phyloP scores from a whole-genome alignment of 257 asterid genomes.

The Vinca minor region DNA sequence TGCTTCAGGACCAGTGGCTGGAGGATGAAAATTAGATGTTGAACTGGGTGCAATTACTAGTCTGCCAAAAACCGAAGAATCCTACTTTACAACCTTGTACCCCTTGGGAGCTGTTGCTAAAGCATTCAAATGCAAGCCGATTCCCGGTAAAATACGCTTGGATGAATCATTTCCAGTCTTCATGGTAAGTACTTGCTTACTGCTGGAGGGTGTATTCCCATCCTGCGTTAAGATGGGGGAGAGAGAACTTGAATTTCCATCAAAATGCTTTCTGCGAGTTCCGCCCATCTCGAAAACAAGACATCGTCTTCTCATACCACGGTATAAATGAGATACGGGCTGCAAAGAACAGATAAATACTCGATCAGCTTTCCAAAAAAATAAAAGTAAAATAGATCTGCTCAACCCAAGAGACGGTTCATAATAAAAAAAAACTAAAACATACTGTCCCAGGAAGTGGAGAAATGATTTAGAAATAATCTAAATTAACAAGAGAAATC shows the following conservation, averaged over 20 bases:
- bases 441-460: too few relatives aligned
- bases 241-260: slow-evolving; percentile 34
- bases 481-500: too few relatives aligned
- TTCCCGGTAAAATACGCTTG: slow-evolving; percentile 55
- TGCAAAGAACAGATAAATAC: slow-evolving; percentile 24
- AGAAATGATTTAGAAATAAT: too few relatives aligned
- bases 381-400: neutral
- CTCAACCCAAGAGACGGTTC: neutral
- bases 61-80: slow-evolving; percentile 45
- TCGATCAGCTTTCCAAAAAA: neutral
- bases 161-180: slow-evolving; percentile 37
- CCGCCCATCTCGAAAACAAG: slow-evolving; percentile 79
- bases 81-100: slow-evolving; percentile 37
- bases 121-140: slow-evolving; percentile 91
- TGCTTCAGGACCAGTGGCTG: slow-evolving; percentile 32
- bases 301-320: slow-evolving; percentile 93
- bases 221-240: slow-evolving; percentile 39
- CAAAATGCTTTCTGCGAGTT: slow-evolving; percentile 45
- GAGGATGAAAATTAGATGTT: slow-evolving; percentile 29
- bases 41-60: slow-evolving; percentile 45
- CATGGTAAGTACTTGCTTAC: slow-evolving; percentile 24
- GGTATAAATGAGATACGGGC: slow-evolving; percentile 60
- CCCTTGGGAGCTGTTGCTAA: slow-evolving; percentile 69
- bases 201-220: slow-evolving; percentile 26
- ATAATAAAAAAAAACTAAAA: too few relatives aligned